phyloP scores from a whole-genome alignment of 1,139 yeast species.

The Arxiozyma slooffiae region DNA sequence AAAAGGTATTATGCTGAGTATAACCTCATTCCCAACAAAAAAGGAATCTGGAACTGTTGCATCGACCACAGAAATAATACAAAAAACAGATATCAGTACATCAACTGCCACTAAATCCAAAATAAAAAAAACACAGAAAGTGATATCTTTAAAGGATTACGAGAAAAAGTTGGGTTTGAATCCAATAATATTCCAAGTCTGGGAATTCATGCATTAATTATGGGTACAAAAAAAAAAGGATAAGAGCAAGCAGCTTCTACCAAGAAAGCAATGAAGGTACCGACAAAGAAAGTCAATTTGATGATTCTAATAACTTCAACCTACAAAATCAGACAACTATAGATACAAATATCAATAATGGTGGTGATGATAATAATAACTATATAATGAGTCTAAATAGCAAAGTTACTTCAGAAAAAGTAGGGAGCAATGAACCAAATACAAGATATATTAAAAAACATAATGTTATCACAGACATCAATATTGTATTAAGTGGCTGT shows the following conservation, averaged over 20 bases:
- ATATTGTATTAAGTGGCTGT: constrained; percentile 24
- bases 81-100: neutral
- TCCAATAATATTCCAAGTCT: constrained; percentile 31
- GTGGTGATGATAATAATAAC: constrained; percentile 30
- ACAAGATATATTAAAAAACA: constrained; percentile 21
- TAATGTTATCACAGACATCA: constrained; percentile 27
- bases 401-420: constrained; percentile 21
- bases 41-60: neutral
- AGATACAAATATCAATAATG: constrained; percentile 21
- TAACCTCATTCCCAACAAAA: constrained; percentile 42
- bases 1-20: constrained; percentile 75
- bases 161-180: constrained; percentile 26
- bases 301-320: neutral
- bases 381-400: constrained; percentile 24
- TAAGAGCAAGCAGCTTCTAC: constrained; percentile 15
- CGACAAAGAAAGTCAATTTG: constrained; percentile 1
- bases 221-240: constrained; percentile 29
- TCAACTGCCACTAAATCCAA: neutral
- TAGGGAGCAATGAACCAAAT: constrained; percentile 27
- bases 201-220: constrained; percentile 33
- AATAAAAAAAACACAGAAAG: neutral
- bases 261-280: constrained; percentile 33
- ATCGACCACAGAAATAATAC: neutral
- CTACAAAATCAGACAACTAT: neutral
- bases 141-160: constrained; percentile 7